Percentiles rank a stretch among this genome's conserved stretches.
phyloP scores from a whole-genome alignment of 2,329 filamentous ascomycete genomes.

The Colletotrichum brevisporum region DNA sequence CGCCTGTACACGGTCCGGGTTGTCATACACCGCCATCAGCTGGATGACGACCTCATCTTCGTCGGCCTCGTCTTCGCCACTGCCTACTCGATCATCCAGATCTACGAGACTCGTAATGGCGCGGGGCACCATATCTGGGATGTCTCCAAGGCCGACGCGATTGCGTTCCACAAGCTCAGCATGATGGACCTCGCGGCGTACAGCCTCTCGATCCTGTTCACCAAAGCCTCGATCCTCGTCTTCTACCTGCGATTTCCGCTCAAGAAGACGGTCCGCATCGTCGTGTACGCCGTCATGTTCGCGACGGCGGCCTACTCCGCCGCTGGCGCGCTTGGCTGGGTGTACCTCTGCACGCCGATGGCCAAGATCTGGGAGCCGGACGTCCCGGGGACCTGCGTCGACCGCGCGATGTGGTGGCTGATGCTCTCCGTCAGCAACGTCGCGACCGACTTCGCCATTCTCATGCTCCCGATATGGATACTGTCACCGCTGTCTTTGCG shows the following conservation, averaged over 20 bases:
- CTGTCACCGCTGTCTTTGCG: conserved; percentile 25
- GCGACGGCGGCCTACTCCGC: conserved; percentile 32
- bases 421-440: conserved; percentile 40
- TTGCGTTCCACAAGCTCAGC: conserved; percentile 36
- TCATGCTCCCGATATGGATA: conserved; percentile 40
- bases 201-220: conserved; percentile 42
- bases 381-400: conserved; percentile 30
- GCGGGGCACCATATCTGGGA: conserved; percentile 35
- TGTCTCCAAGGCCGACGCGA: conserved; percentile 10
- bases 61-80: conserved; percentile 31
- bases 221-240: conserved; percentile 42
- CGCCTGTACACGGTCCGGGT: conserved; percentile 34
- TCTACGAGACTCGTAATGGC: conserved; percentile 36
- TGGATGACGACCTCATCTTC: conserved; percentile 37
- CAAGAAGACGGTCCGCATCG: not conserved
- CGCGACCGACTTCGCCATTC: conserved; percentile 40
- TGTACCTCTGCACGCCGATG: conserved; percentile 38
- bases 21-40: conserved; percentile 30
- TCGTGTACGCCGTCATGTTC: conserved; percentile 34
- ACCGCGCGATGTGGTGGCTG: conserved; percentile 38
- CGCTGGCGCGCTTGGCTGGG: conserved; percentile 26
- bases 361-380: conserved; percentile 30
- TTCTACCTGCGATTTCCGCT: conserved; percentile 44
- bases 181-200: conserved; percentile 40
- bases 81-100: conserved; percentile 27